Evolutionary conservation across 768 basidiomycete species (phyloP), one percentile per base, ranked within the genome.

Genomic region (Terana coerulea): DNA sequence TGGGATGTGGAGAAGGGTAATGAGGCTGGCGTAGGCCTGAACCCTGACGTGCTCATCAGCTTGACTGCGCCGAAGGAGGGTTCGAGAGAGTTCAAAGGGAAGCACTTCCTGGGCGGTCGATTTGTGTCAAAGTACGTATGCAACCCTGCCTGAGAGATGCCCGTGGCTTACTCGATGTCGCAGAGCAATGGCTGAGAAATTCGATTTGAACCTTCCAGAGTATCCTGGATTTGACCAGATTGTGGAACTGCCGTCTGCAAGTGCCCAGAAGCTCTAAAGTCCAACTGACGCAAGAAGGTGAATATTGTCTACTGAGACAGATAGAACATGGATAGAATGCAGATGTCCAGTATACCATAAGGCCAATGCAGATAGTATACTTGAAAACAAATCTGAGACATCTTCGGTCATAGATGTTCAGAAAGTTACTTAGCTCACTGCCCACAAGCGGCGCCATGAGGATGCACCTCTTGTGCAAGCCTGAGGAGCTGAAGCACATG

Each of bases 51-150:
- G 6, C 70, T 99, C 37, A 69, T 99, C 52, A 95, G 91, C 61
- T 71, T 99, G 64, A 99, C 97, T 0, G 95, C 92, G 9, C 97
- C 97, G 0, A 99, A 99, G 69, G 73, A 84, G 59, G 97, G 97
- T 2, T 91, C 89, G 8, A 79, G 72, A 61, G 64, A 63, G 12
- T 98, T 90, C 68, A 79, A 67, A 24, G 93, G 95, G 10, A 75
- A 80, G 30, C 97, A 99, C 73, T 97, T 92, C 64, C 77, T 98
- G 1, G 97, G 95, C 1, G 97, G 97, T 1, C 75, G 97, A 54
- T 99, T 99, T 64, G 79, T 98, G 17, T 84, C 94, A 5, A 87
- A 77, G 94, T 95, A 59, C 59, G 85, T 73, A 0, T 44, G 39
- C 33, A 17, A 43, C 47, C 51, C 25, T 39, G 1, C 36, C 3